phyloP scores from a whole-genome alignment of 176 grass and related monocot species.

The Triticum timopheevii region DNA sequence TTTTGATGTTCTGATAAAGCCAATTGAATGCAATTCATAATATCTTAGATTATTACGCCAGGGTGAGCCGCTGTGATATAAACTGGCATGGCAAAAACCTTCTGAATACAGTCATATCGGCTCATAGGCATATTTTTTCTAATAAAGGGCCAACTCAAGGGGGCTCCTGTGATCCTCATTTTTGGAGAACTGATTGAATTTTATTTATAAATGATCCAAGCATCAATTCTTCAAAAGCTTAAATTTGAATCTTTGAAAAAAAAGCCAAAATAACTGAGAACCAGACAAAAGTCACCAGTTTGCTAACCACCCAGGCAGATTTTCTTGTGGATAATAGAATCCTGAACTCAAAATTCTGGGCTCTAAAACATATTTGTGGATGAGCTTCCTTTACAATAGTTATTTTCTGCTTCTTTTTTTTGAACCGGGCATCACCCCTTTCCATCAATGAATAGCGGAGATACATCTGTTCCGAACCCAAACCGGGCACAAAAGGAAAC shows the following conservation, averaged over 20 bases:
- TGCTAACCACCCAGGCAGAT: background rate
- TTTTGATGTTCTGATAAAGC: no score
- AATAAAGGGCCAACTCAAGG: background rate
- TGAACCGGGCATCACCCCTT: no score
- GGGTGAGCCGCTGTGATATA: no score
- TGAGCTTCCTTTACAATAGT: background rate
- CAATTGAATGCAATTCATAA: no score
- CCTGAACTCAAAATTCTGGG: background rate
- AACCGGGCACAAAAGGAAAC: no score
- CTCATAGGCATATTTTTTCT: background rate
- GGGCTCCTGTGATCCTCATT: background rate
- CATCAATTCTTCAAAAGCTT: conserved; percentile 15
- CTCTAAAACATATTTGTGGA: conserved; percentile 19
- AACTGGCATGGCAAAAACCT: background rate
- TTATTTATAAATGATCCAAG: background rate
- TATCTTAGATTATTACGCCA: no score
- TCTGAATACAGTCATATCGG: background rate
- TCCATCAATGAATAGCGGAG: no score
- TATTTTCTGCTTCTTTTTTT: background rate
- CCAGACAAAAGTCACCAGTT: background rate
- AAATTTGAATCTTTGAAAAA: background rate
- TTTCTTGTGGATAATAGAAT: background rate
- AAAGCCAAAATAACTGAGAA: background rate
- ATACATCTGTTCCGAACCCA: no score
- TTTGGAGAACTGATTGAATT: background rate